Conservation (phyloP, 2,329 filamentous ascomycete genomes). For the Xylaria sp. region DNA sequence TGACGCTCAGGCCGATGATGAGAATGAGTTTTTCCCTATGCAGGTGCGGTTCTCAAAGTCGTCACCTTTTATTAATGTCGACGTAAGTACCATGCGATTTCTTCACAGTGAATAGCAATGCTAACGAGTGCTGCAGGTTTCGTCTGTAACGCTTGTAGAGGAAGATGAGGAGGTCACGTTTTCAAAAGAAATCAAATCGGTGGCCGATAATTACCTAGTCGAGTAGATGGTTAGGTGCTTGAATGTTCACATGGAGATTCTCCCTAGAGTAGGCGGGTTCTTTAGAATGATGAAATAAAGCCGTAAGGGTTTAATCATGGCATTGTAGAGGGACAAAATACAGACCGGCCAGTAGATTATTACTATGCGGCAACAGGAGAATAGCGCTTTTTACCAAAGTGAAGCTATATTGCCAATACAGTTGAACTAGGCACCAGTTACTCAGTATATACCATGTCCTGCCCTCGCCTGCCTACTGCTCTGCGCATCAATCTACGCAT, state of each 20-base stretch:
- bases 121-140: constrained; percentile 62
- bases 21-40: constrained; percentile 99
- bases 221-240: constrained; percentile 62
- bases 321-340: neutral
- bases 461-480: neutral
- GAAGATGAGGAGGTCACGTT: constrained; percentile 83
- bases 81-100: constrained; percentile 71
- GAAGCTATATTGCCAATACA: neutral
- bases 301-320: neutral
- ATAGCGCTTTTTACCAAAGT: constrained; percentile 12
- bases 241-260: constrained; percentile 1
- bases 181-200: constrained; percentile 81
- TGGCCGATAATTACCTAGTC: constrained; percentile 79
- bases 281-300: constrained; percentile 11
- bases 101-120: neutral
- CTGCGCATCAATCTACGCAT: neutral
- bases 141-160: constrained; percentile 75
- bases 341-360: constrained; percentile 13
- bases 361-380: constrained; percentile 11
- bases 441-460: neutral
- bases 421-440: neutral
- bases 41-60: constrained; percentile 87
- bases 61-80: constrained; percentile 88
- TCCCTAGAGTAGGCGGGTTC: neutral
- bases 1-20: constrained; percentile 85